Base-by-base conservation (phyloP, 2,329 filamentous ascomycete genomes). In the Colletotrichum sp. region DNA sequence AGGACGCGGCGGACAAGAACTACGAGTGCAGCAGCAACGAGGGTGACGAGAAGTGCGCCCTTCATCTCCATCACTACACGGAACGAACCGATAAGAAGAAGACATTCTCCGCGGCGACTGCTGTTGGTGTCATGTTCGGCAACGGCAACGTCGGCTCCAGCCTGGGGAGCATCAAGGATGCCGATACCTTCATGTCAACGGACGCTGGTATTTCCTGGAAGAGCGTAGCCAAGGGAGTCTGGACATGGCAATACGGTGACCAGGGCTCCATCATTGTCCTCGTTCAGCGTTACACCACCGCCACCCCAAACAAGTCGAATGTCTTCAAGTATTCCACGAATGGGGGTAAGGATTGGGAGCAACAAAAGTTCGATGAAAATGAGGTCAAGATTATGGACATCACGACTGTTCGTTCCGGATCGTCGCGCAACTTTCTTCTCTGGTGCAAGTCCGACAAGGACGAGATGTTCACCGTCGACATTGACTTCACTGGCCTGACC, bases 61-160 rank as follows among this genome's bases (percentile, higher is more conserved):
- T 99, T 71, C 96, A 99, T 84, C 89, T 99, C 48, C 97, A 99
- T 83, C 95, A 96, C 71, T 99, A 98, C 85, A 98, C 97, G 0
- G 97, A 99, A 85, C 93, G 97, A 77, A 87, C 87, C 36, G 95
- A 98, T 82, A 93, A 93, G 80, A 88, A 93, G 62, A 94, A 96
- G 82, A 98, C 95, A 0, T 98, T 95, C 84, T 97, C 95, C 10
- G 98, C 96, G 4, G 91, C 93, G 62, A 96, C 95, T 5, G 96
- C 97, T 2, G 92, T 98, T 48, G 97, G 97, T 13, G 85, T 99
- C 69, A 95, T 98, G 92, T 93, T 99, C 82, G 97, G 92, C 18
- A 91, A 96, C 77, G 97, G 97, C 78, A 99, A 98, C 80, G 96
- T 99, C 12, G 97, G 97, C 13, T 82, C 87, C 18, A 88, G 89